Conservation (phyloP, 176 grass and related monocot genomes). For the Saccharum spontaneum region DNA sequence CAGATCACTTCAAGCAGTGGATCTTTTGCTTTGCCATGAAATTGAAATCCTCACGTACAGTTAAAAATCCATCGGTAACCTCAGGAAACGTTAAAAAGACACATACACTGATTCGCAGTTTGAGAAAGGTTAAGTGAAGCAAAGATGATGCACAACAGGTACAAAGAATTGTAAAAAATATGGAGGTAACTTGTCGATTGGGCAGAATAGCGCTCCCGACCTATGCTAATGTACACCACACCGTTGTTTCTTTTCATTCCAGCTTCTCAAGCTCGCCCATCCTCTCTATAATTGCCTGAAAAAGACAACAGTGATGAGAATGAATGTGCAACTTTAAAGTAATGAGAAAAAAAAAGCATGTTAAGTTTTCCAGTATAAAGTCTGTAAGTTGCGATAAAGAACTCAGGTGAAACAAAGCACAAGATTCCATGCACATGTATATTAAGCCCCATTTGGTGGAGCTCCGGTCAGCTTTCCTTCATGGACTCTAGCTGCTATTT, state of each 20-base stretch:
- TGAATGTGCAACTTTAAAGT: not conserved
- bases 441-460: not conserved
- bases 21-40: not conserved
- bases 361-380: not conserved
- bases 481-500: not conserved
- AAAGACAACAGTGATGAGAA: slow-evolving; percentile 8
- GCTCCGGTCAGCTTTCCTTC: not conserved
- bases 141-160: slow-evolving; percentile 23
- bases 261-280: slow-evolving; percentile 68
- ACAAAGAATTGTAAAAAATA: slow-evolving; percentile 44
- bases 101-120: not conserved
- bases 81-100: not conserved
- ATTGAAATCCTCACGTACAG: not conserved
- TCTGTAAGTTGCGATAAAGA: too few species aligned
- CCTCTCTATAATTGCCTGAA: slow-evolving; percentile 67
- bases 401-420: too few species aligned
- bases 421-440: not conserved
- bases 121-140: not conserved
- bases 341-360: not conserved
- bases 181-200: not conserved
- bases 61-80: not conserved
- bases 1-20: not conserved
- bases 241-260: slow-evolving; percentile 36
- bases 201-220: not conserved
- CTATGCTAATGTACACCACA: not conserved